Evolutionary conservation across 768 basidiomycete species (phyloP).

Genomic region (Leccinum imitatum): DNA sequence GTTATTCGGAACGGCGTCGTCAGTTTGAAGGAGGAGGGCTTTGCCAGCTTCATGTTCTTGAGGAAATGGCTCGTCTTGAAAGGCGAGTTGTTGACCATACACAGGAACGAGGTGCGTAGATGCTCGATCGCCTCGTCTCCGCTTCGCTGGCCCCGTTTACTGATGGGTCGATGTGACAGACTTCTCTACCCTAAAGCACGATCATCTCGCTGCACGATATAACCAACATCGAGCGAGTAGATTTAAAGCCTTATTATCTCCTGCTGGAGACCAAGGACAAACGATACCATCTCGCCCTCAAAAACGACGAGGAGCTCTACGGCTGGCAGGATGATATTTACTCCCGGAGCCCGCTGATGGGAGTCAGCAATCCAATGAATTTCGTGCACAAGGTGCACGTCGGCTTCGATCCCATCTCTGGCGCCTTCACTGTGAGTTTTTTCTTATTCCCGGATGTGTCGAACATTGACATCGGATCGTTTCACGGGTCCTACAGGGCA

Average conservation of each 20-base stretch:
- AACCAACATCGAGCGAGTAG: constrained; percentile 84
- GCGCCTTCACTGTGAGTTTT: constrained; percentile 84
- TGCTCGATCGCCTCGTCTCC: not conserved
- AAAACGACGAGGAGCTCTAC: constrained; percentile 96
- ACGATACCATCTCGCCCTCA: constrained; percentile 76
- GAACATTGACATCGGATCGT: constrained; percentile 1
- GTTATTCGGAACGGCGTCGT: constrained; percentile 72
- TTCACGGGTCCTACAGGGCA: constrained; percentile 56
- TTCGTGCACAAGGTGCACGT: constrained; percentile 99
- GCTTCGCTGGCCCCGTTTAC: not conserved
- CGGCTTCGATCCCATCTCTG: constrained; percentile 91
- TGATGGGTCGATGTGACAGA: constrained; percentile 35
- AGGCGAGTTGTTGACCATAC: constrained; percentile 77
- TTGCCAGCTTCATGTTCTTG: constrained; percentile 90
- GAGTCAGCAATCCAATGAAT: constrained; percentile 92
- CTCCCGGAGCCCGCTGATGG: constrained; percentile 86
- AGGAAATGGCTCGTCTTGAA: constrained; percentile 87
- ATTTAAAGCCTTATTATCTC: constrained; percentile 93
- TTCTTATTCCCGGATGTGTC: not conserved
- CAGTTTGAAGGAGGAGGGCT: constrained; percentile 91
- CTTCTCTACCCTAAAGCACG: constrained; percentile 53
- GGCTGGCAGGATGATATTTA: constrained; percentile 98
- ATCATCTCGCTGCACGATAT: constrained; percentile 71
- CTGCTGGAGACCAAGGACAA: constrained; percentile 84
- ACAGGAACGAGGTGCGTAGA: constrained; percentile 84